These are phyloP conservation scores for Trichocladium antarcticum DNA, from an alignment of 495 filamentous ascomycete genomes.

Conservation along the genomic window DNA sequence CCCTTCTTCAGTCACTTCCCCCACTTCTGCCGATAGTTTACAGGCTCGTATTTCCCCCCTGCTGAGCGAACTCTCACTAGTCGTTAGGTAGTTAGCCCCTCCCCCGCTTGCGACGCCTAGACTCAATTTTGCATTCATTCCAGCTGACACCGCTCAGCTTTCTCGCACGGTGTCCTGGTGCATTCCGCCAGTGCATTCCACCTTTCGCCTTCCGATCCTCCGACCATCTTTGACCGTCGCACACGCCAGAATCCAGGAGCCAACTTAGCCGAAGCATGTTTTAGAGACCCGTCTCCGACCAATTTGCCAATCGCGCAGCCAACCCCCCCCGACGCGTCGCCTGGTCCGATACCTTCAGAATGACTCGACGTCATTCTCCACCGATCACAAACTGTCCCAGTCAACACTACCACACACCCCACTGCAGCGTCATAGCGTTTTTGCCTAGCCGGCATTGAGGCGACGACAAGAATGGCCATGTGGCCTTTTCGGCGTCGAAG, in stretches of 20 bases:
- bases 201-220: not conserved
- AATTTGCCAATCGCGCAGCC: slow-evolving; percentile 7
- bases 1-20: slow-evolving; percentile 1
- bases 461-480: slow-evolving; percentile 22
- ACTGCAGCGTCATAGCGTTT: not conserved
- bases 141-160: no score
- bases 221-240: not conserved
- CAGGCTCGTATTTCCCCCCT: not conserved
- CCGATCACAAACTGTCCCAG: slow-evolving; percentile 3
- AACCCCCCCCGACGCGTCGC: slow-evolving; percentile 10
- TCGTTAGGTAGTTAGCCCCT: no score
- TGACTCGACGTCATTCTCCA: slow-evolving; percentile 13
- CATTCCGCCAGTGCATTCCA: slow-evolving; percentile 1
- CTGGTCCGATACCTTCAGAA: slow-evolving; percentile 12
- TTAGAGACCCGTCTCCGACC: slow-evolving; percentile 13
- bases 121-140: no score
- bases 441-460: slow-evolving; percentile 42
- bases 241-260: not conserved
- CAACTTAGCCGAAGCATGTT: slow-evolving; percentile 18
- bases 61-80: not conserved
- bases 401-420: not conserved
- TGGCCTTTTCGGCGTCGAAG: slow-evolving; percentile 69
- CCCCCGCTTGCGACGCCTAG: no score
- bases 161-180: no score
- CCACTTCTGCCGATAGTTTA: not conserved